Percentiles rank a stretch among this genome's conserved stretches.
These are phyloP conservation scores for Pythium oligandrum DNA, from an alignment of 352 stramenopile species.

Conservation along the genomic window DNA sequence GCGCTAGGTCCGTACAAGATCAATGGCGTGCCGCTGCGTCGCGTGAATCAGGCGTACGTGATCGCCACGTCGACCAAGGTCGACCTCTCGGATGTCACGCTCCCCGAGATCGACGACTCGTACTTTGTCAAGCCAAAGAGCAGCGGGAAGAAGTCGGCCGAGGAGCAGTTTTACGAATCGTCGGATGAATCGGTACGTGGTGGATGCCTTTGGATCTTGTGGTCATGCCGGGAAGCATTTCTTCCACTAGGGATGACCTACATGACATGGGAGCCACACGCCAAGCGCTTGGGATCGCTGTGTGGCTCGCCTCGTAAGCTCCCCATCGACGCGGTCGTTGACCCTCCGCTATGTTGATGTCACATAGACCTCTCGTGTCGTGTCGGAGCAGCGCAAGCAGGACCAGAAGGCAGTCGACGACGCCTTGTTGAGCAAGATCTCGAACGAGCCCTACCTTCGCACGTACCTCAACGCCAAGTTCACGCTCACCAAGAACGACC, in stretches of 20 bases:
- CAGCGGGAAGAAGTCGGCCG: slow-evolving; percentile 68
- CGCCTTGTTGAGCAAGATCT: slow-evolving; percentile 56
- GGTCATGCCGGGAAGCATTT: no score
- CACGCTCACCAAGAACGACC: slow-evolving; percentile 90
- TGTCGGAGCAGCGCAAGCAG: slow-evolving; percentile 93
- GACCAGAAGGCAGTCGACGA: slow-evolving; percentile 96
- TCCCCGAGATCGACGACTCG: slow-evolving; percentile 88
- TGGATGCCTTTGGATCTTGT: slow-evolving; percentile 3
- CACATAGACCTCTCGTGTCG: slow-evolving; percentile 41
- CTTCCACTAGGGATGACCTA: no score
- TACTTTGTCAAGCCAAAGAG: slow-evolving; percentile 92
- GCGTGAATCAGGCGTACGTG: slow-evolving; percentile 97
- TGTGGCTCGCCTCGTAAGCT: slow-evolving; percentile 16
- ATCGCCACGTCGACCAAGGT: slow-evolving; percentile 97
- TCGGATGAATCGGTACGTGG: slow-evolving; percentile 20
- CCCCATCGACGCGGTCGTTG: slow-evolving; percentile 17
- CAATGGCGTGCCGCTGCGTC: slow-evolving; percentile 95
- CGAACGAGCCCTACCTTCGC: slow-evolving; percentile 84
- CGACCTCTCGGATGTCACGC: slow-evolving; percentile 88
- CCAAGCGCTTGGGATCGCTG: slow-evolving; percentile 67
- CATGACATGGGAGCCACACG: background rate
- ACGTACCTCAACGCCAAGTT: slow-evolving; percentile 95
- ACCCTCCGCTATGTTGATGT: slow-evolving; percentile 2
- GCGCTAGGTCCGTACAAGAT: slow-evolving; percentile 87
- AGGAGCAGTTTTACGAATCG: slow-evolving; percentile 86